phyloP scores from a whole-genome alignment of 139 green algal species.

The Chlorella ohadii region DNA sequence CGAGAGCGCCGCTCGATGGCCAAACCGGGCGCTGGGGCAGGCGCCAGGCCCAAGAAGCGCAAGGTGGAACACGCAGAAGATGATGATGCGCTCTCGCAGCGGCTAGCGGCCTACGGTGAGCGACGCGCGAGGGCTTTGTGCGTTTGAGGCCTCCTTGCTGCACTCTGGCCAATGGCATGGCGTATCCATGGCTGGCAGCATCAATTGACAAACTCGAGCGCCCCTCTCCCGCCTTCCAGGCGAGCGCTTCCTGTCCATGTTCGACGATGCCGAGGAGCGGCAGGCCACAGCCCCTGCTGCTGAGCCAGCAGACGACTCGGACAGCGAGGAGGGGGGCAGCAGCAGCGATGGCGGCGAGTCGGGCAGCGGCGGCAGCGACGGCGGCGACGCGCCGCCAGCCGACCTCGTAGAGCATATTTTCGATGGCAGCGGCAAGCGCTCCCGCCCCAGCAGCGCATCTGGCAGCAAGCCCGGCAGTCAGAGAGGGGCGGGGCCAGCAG shows the following conservation, averaged over 20 bases:
- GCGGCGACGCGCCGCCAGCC: background rate
- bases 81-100: background rate
- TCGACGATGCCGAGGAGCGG: constrained; percentile 47
- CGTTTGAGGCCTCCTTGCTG: too few species aligned
- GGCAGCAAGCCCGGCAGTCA: background rate
- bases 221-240: constrained; percentile 26
- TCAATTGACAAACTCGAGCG: too few species aligned
- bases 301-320: background rate
- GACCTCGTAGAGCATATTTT: constrained; percentile 41
- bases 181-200: too few species aligned
- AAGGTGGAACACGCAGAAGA: background rate
- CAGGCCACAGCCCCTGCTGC: background rate
- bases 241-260: constrained; percentile 64
- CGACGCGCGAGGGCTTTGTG: too few species aligned
- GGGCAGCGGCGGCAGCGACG: background rate
- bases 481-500: background rate
- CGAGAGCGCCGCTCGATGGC: background rate
- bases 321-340: background rate
- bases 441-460: background rate
- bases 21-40: background rate
- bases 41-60: background rate
- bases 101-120: constrained; percentile 27
- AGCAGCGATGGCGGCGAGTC: constrained; percentile 6
- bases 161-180: too few species aligned
- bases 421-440: background rate